Evolutionary conservation across 2,329 filamentous ascomycete genomes (phyloP).

Genomic region (Pyrenophora tritici-repentis): DNA sequence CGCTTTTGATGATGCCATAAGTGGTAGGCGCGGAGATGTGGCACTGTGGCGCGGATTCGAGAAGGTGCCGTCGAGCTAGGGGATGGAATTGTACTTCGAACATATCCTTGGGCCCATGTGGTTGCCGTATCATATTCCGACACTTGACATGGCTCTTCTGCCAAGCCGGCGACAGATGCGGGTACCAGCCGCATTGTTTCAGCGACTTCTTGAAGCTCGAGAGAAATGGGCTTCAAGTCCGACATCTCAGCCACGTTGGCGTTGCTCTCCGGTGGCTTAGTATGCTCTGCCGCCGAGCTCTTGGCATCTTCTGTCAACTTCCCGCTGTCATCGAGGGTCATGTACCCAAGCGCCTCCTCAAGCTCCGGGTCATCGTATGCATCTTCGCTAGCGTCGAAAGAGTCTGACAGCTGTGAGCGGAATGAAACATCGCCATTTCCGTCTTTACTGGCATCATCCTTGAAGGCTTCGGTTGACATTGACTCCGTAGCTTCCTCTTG

Average conservation of each 20-base stretch:
- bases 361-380: constrained; percentile 37
- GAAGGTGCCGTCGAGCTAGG: constrained; percentile 20
- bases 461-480: neutral
- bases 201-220: neutral
- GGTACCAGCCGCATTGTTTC: neutral
- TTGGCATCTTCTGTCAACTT: constrained; percentile 10
- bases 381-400: constrained; percentile 7
- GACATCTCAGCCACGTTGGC: neutral
- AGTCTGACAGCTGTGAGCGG: neutral
- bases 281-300: neutral
- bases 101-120: constrained; percentile 36
- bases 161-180: neutral
- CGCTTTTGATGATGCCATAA: constrained; percentile 41
- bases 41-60: constrained; percentile 37
- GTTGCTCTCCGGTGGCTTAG: neutral
- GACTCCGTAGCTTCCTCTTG: neutral
- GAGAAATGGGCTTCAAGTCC: neutral
- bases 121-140: constrained; percentile 33
- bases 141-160: constrained; percentile 13
- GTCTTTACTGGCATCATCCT: neutral
- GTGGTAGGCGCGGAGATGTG: constrained; percentile 42
- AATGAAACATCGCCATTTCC: neutral
- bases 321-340: constrained; percentile 21
- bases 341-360: constrained; percentile 25
- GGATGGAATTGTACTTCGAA: constrained; percentile 36